Base-by-base conservation (phyloP, 225 moss, liverwort and hornwort species). In the Polytrichum commune region DNA sequence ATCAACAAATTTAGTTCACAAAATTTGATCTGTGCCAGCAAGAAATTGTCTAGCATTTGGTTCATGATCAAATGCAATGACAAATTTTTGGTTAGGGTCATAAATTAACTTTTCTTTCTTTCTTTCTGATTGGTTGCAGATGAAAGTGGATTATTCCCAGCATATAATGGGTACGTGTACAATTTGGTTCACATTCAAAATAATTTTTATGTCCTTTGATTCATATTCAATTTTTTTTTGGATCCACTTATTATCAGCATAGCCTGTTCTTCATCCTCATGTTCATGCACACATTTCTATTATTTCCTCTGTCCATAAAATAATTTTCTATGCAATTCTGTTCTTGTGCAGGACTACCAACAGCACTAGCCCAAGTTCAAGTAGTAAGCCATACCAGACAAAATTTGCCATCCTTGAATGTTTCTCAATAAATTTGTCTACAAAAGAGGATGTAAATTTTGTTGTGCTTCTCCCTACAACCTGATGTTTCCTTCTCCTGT, bases 81-180 rank as follows among this genome's bases (percentile, higher is more conserved):
- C 16, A 46, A 46, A 46, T 46, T 46, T 13, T 3, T 46, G 13
- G 13, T 38, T 38, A 38, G 10, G 38, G 10, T 4, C 13, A 16
- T 13, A 46, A 13, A 46, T 13, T 46, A 46, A 46, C 46, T 16
- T 13, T 16, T 3, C 1, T 32, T 46, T 13, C 4, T 3, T 13
- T 46, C 10, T 16, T 16, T 46, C 46, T 16, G 46, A 46, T 46
- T 46, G 46, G 13, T 27, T 77, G 82, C 85, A 85, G 85, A 69
- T 72, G 72, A 55, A 72, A 85, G 57, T 23, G 82, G 60, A 66
- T 62, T 0, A 62, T 82, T 79, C 75, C 29, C 82, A 75, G 69
- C 79, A 66, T 85, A 74, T 35, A 74, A 3, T 72, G 66, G 19
- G 85, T 85, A 85, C 56, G 82, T 70, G 73, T 69, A 72, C 65